These are phyloP conservation scores for Mycena belliarum DNA, from an alignment of 768 basidiomycete species.

Conservation along the genomic window DNA sequence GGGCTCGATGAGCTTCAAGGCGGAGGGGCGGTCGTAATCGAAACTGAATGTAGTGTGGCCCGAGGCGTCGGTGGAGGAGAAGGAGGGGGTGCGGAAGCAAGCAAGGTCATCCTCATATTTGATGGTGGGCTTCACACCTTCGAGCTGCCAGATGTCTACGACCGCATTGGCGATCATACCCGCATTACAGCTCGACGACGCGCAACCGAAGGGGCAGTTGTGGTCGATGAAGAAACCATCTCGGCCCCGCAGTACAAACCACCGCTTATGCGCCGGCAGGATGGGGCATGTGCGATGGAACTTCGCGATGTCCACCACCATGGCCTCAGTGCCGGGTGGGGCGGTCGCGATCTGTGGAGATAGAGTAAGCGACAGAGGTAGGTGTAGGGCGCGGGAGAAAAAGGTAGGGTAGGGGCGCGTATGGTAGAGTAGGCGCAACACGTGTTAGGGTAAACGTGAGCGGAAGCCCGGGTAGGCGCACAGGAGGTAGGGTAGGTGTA, in stretches of 20 bases:
- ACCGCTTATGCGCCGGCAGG: not conserved
- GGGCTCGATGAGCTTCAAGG: not conserved
- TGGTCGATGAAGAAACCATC: not conserved
- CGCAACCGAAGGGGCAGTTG: not conserved
- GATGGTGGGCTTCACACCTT: not conserved
- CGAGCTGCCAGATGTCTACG: not conserved
- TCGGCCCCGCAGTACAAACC: not conserved
- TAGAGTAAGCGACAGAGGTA: not conserved
- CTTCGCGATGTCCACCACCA: not conserved
- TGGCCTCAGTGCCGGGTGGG: not conserved
- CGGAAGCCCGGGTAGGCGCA: too few relatives aligned
- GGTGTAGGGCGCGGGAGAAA: too few relatives aligned
- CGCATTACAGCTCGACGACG: not conserved
- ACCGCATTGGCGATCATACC: not conserved
- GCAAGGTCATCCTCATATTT: not conserved
- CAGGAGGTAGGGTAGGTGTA: not conserved
- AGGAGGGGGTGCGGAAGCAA: not conserved
- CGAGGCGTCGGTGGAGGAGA: not conserved
- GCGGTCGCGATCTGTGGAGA: not conserved
- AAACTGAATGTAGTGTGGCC: not conserved
- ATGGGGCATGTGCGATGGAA: not conserved
- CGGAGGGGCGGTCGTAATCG: not conserved
- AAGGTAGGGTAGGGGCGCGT: too few relatives aligned
- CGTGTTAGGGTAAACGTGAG: too few relatives aligned
- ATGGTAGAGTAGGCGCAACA: too few relatives aligned